A percentile compares a stretch with the other conserved stretches of the same genome.
Conservation (phyloP, 345 rosid species). For the Lepidium aucheri region DNA sequence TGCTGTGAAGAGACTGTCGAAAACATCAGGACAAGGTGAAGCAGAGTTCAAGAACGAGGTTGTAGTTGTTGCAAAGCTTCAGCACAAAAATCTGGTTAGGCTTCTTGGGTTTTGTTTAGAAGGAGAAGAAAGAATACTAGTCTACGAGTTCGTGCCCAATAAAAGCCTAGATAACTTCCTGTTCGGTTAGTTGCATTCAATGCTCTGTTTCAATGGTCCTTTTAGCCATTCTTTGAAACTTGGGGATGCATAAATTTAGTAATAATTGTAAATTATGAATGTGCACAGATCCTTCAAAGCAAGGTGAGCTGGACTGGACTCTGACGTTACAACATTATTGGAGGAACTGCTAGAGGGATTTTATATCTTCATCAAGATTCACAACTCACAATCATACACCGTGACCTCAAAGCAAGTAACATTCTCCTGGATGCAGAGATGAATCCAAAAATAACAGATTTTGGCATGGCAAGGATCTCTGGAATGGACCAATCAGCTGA, state of each 20-base stretch:
- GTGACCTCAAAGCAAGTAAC: constrained; percentile 57
- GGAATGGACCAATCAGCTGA: constrained; percentile 23
- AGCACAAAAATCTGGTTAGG: constrained; percentile 14
- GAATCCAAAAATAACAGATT: constrained; percentile 61
- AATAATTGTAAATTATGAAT: background rate
- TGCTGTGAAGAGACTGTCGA: constrained; percentile 14
- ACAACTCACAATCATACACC: constrained; percentile 46
- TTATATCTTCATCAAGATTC: constrained; percentile 41
- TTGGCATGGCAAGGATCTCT: constrained; percentile 54
- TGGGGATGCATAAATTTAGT: background rate
- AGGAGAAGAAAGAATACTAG: background rate
- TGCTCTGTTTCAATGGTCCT: background rate
- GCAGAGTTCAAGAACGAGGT: constrained; percentile 19
- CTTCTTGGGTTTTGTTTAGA: constrained; percentile 5
- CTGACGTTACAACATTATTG: constrained; percentile 31
- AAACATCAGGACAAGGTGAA: constrained; percentile 11
- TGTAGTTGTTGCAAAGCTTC: constrained; percentile 15
- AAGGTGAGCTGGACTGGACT: constrained; percentile 36
- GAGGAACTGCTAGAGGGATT: constrained; percentile 36
- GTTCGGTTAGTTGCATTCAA: background rate
- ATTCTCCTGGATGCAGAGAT: constrained; percentile 41
- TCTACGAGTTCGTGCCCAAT: constrained; percentile 13
- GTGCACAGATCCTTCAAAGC: constrained; percentile 25
- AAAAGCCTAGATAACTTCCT: constrained; percentile 20
- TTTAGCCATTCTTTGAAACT: background rate